Conservation (phyloP, 139 green algal genomes). For the Chlorella ohadii region DNA sequence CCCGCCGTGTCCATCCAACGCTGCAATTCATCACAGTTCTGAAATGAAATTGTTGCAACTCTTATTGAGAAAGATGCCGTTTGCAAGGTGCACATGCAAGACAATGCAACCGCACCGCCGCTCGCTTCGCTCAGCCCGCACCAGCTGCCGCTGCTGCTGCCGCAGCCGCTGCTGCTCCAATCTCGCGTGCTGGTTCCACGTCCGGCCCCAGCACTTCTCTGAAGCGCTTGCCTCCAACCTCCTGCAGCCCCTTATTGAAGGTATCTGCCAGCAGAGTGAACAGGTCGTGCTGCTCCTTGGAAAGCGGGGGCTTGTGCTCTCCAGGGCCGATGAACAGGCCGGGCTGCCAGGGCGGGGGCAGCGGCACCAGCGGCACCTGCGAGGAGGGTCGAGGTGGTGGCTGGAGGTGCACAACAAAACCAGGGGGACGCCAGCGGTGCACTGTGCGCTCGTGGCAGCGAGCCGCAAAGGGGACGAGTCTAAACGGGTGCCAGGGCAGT, state of each 20-base stretch:
- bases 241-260: neutral
- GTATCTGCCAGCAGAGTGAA: neutral
- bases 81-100: too few relatives aligned
- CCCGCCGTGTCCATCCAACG: too few relatives aligned
- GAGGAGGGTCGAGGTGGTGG: neutral
- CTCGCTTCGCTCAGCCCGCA: too few relatives aligned
- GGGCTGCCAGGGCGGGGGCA: slow-evolving; percentile 6
- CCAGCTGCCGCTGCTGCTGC: neutral
- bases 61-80: too few relatives aligned
- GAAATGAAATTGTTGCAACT: too few relatives aligned
- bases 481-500: too few relatives aligned
- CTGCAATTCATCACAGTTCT: too few relatives aligned
- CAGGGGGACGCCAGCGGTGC: too few relatives aligned
- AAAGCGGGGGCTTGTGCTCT: neutral
- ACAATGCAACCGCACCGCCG: too few relatives aligned
- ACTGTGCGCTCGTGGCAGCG: too few relatives aligned
- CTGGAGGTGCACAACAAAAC: too few relatives aligned
- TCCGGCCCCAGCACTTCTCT: slow-evolving; percentile 12
- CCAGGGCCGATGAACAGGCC: neutral
- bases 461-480: too few relatives aligned
- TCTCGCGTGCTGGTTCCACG: neutral
- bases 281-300: neutral
- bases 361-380: neutral
- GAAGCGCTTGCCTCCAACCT: neutral
- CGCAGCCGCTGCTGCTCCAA: neutral